phyloP scores from a whole-genome alignment of 106 monocot species.

The Allium sativum region DNA sequence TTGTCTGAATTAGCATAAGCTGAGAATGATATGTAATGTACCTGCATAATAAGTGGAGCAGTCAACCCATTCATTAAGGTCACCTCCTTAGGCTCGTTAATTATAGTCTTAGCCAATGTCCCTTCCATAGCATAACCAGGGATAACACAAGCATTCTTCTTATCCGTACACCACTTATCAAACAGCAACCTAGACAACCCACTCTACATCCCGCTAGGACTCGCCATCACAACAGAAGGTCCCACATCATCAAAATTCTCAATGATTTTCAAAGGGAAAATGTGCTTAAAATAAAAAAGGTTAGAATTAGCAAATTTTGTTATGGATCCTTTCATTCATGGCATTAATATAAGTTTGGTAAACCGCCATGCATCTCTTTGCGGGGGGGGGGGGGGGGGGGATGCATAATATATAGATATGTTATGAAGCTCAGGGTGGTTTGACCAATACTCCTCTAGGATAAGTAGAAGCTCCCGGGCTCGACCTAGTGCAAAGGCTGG shows the following conservation, averaged over 20 bases:
- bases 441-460: slow-evolving; percentile 93
- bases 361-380: slow-evolving; percentile 96
- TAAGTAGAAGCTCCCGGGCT: slow-evolving; percentile 94
- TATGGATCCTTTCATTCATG: slow-evolving; percentile 91
- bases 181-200: slow-evolving; percentile 92
- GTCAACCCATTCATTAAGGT: slow-evolving; percentile 94
- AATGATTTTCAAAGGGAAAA: slow-evolving; percentile 86
- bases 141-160: slow-evolving; percentile 86
- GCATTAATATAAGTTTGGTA: slow-evolving; percentile 98
- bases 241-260: slow-evolving; percentile 92
- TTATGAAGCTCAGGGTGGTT: slow-evolving; percentile 88
- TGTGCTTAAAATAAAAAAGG: slow-evolving; percentile 90
- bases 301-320: slow-evolving; percentile 79
- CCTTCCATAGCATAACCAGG: slow-evolving; percentile 98
- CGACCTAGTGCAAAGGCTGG: slow-evolving; percentile 99
- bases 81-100: slow-evolving; percentile 97
- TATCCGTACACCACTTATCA: slow-evolving; percentile 94
- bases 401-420: slow-evolving; percentile 91
- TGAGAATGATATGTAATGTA: slow-evolving; percentile 91
- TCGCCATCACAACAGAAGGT: slow-evolving; percentile 96
- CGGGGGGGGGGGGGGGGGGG: too few species aligned
- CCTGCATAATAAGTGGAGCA: slow-evolving; percentile 82
- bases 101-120: slow-evolving; percentile 81
- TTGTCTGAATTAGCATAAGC: slow-evolving; percentile 94
- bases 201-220: slow-evolving; percentile 80